These are phyloP conservation scores for Penicillium sclerotigenum DNA, from an alignment of 2,329 filamentous ascomycete genomes.

Conservation along the genomic window DNA sequence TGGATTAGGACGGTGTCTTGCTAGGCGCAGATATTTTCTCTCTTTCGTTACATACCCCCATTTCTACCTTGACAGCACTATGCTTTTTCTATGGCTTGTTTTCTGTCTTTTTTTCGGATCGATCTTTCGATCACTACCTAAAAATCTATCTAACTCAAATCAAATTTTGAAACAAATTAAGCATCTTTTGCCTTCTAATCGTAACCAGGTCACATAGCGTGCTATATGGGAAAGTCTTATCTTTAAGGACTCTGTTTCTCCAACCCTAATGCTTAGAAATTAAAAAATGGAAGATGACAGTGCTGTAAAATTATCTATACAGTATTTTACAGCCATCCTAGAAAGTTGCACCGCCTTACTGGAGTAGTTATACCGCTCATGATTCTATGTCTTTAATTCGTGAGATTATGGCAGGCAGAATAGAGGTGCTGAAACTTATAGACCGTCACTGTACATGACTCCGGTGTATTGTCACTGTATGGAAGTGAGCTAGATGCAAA, in stretches of 20 bases:
- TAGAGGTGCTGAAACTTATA: too few species aligned
- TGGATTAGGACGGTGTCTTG: conserved; percentile 18
- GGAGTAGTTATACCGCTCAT: too few species aligned
- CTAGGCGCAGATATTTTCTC: conserved; percentile 10
- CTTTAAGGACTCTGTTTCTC: neutral
- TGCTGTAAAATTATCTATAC: too few species aligned
- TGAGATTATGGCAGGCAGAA: too few species aligned
- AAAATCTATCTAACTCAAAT: conserved; percentile 5
- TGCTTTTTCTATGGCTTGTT: neutral
- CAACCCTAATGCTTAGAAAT: too few species aligned
- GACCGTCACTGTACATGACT: too few species aligned
- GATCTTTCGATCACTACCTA: conserved; percentile 3
- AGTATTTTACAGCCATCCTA: too few species aligned
- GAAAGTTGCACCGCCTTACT: too few species aligned
- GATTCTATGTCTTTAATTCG: too few species aligned
- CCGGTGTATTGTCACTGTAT: too few species aligned
- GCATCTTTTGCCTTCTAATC: neutral
- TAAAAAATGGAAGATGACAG: too few species aligned
- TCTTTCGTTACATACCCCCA: conserved; percentile 15
- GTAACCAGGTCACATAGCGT: neutral
- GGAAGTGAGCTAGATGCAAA: too few species aligned
- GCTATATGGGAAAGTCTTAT: neutral
- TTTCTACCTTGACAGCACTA: neutral
- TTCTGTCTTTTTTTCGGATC: conserved; percentile 8
- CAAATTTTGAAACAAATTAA: neutral